phyloP scores from a whole-genome alignment of 352 stramenopile genomes.

The Pilasporangium apinafurcum region DNA sequence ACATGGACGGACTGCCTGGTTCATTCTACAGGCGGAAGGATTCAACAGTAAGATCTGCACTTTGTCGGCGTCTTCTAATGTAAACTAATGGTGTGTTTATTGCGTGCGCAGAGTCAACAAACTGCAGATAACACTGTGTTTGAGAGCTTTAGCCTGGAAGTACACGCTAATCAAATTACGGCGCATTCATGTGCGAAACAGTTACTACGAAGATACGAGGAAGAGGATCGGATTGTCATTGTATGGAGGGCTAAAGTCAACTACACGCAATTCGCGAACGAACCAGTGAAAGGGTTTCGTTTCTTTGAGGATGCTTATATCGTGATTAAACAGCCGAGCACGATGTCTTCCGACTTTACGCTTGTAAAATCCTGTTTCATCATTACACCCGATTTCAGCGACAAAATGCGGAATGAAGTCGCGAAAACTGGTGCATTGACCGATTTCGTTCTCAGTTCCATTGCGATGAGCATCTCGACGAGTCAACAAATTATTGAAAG shows the following conservation, averaged over 20 bases:
- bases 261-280: conserved; percentile 38
- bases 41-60: conserved; percentile 20
- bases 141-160: conserved; percentile 47
- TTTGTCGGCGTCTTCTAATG: background rate
- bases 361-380: conserved; percentile 73
- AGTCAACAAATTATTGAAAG: conserved; percentile 57
- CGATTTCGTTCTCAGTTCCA: conserved; percentile 40
- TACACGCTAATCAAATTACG: conserved; percentile 38
- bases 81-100: conserved; percentile 5
- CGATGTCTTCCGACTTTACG: conserved; percentile 27
- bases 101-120: conserved; percentile 26
- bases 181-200: conserved; percentile 46
- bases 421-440: conserved; percentile 38
- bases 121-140: conserved; percentile 40
- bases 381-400: conserved; percentile 40
- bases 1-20: conserved; percentile 48
- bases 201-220: conserved; percentile 41
- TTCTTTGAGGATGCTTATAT: conserved; percentile 59
- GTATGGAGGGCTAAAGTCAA: conserved; percentile 51
- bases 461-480: conserved; percentile 27
- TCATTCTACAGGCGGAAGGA: conserved; percentile 45
- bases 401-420: conserved; percentile 50
- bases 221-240: conserved; percentile 47
- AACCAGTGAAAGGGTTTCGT: conserved; percentile 42
- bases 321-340: conserved; percentile 34